phyloP scores from a whole-genome alignment of 2,329 filamentous ascomycete genomes.

The Cladosporium phlei region DNA sequence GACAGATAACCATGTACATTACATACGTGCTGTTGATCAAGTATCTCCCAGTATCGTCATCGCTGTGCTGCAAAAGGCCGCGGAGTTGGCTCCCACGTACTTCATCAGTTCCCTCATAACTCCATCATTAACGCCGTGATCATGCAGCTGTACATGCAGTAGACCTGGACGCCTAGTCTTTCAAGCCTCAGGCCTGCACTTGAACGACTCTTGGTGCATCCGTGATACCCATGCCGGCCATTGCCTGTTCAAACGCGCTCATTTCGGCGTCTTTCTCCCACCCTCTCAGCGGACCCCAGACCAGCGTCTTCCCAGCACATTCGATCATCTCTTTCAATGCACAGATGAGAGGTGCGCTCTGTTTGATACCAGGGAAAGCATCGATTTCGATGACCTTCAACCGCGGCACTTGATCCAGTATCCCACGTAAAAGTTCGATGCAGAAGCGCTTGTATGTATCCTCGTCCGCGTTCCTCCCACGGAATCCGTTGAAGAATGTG shows the following conservation, averaged over 20 bases:
- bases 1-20: no score
- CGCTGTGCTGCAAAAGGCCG: no score
- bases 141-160: no score
- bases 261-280: conserved; percentile 41
- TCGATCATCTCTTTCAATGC: conserved; percentile 44
- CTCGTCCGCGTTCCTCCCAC: conserved; percentile 47
- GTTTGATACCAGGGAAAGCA: conserved; percentile 61
- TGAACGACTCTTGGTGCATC: conserved; percentile 14
- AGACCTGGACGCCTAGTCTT: no score
- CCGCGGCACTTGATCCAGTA: conserved; percentile 55
- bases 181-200: conserved; percentile 13
- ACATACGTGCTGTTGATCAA: no score
- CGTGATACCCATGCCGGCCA: conserved; percentile 18
- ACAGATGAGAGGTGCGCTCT: conserved; percentile 45
- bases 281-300: conserved; percentile 63
- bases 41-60: no score
- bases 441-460: conserved; percentile 69
- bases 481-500: conserved; percentile 62
- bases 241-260: conserved; percentile 17
- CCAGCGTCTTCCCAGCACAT: conserved; percentile 49
- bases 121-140: no score
- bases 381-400: conserved; percentile 63
- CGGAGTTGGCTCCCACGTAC: no score
- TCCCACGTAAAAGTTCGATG: conserved; percentile 50
- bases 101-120: no score